Conservation (phyloP, 768 basidiomycete species). For the Neoboletus subvelutipes region DNA sequence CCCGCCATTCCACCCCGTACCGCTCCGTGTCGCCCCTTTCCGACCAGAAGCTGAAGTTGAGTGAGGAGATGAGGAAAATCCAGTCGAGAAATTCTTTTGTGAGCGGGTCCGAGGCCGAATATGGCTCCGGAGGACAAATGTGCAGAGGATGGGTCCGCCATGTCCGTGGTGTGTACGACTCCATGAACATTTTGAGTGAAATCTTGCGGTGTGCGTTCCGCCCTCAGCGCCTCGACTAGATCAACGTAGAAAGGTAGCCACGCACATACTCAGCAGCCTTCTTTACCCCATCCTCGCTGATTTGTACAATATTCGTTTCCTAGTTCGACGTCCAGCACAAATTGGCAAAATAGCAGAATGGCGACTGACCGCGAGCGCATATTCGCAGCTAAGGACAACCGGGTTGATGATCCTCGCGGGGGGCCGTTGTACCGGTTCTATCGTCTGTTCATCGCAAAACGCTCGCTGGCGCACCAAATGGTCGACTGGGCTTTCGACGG, state of each 20-base stretch:
- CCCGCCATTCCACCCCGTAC: conserved; percentile 78
- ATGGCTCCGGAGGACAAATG: conserved; percentile 66
- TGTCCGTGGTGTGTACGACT: conserved; percentile 74
- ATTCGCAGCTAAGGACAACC: conserved; percentile 56
- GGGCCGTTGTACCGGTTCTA: not conserved
- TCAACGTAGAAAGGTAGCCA: conserved; percentile 11
- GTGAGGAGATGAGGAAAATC: conserved; percentile 84
- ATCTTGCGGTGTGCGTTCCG: conserved; percentile 47
- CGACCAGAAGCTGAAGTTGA: conserved; percentile 93
- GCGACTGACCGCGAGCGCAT: conserved; percentile 52
- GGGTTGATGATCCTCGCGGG: conserved; percentile 44
- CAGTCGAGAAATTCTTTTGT: conserved; percentile 69
- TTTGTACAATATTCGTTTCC: conserved; percentile 59
- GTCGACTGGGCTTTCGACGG: conserved; percentile 11
- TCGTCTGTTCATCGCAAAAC: not conserved
- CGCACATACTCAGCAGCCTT: conserved; percentile 65
- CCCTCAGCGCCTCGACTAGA: conserved; percentile 7
- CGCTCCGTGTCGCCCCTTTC: conserved; percentile 55
- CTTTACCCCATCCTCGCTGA: conserved; percentile 60
- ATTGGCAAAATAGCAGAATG: not conserved
- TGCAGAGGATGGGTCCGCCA: conserved; percentile 74
- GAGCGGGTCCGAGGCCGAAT: conserved; percentile 49
- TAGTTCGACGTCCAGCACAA: conserved; percentile 27
- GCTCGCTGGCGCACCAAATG: not conserved
- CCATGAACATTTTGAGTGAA: conserved; percentile 50